Base-by-base conservation (phyloP, 164 flowering plant genomes). In the Piper betle region DNA sequence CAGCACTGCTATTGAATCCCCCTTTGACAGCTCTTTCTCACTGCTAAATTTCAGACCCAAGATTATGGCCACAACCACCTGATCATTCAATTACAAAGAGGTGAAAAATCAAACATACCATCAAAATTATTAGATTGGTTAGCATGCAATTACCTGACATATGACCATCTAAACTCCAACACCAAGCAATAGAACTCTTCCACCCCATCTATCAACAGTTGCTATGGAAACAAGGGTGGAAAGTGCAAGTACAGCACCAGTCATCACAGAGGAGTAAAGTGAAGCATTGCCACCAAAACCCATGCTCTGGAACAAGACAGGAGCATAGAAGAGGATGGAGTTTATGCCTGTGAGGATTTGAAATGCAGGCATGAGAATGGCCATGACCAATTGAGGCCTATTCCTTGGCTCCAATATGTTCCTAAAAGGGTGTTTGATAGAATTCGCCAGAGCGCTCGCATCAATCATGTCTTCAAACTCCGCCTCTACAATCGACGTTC, bases 291-390 rank as follows among this genome's bases (percentile, higher is more conserved):
- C 83, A 0, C 76, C 77, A 55, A 92, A 87, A 6, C 96, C 98
- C 96, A 92, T 74, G 48, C 80, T 84, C 65, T 84, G 91, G 70
- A 92, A 92, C 67, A 92, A 64, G 11, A 92, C 87, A 1, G 98
- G 98, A 18, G 98, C 96, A 59, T 91, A 87, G 73, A 91, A 91
- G 25, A 88, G 84, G 61, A 91, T 87, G 0, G 95, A 84, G 65
- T 92, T 88, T 40, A 85, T 88, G 67, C 98, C 93, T 0, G 96
- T 91, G 42, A 92, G 79, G 33, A 87, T 88, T 77, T 92, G 96
- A 55, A 87, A 92, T 1, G 75, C 76, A 0, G 96, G 98, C 96
- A 88, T 85, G 74, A 74, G 81, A 16, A 88, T 77, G 6, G 96
- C 96, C 86, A 92, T 80, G 5, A 85, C 84, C 64, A 89, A 66